These are phyloP conservation scores for Pseudogymnoascus sp. DNA, from an alignment of 2,329 filamentous ascomycete genomes.

Conservation along the genomic window DNA sequence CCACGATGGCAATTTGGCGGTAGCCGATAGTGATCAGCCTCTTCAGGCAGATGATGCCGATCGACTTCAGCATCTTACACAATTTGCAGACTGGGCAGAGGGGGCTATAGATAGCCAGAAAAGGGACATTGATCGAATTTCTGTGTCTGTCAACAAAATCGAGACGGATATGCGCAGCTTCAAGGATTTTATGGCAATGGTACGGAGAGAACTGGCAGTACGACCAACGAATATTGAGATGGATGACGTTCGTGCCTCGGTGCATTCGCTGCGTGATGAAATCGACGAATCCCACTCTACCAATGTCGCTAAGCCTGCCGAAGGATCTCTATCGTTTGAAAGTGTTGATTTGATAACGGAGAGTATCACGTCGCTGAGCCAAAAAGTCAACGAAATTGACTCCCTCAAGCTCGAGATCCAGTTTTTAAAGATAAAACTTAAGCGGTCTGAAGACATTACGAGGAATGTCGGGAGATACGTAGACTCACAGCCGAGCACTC, in stretches of 20 bases:
- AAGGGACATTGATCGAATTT: conserved; percentile 29
- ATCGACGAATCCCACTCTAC: conserved; percentile 13
- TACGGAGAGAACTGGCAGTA: conserved; percentile 22
- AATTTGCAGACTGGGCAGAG: conserved; percentile 26
- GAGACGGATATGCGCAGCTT: conserved; percentile 27
- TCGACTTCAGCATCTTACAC: conserved; percentile 4
- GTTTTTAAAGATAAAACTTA: conserved; percentile 20
- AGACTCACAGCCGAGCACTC: neutral
- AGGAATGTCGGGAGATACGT: neutral
- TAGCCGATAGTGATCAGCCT: neutral
- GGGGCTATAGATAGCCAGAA: conserved; percentile 24
- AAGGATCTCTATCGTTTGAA: conserved; percentile 13
- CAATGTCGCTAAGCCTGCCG: conserved; percentile 11
- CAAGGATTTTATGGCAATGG: conserved; percentile 28
- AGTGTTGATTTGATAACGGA: conserved; percentile 21
- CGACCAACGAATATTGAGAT: conserved; percentile 12
- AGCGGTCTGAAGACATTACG: conserved; percentile 17
- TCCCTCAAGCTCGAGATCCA: conserved; percentile 23
- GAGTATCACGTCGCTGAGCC: conserved; percentile 20
- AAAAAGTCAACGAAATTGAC: conserved; percentile 26
- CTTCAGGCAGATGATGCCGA: conserved; percentile 10
- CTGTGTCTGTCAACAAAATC: conserved; percentile 23
- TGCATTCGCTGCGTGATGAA: conserved; percentile 14
- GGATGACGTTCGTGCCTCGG: conserved; percentile 14
- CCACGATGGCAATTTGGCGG: neutral